Conservation (phyloP, 2,329 filamentous ascomycete species). For the Triangularia verruculosa region DNA sequence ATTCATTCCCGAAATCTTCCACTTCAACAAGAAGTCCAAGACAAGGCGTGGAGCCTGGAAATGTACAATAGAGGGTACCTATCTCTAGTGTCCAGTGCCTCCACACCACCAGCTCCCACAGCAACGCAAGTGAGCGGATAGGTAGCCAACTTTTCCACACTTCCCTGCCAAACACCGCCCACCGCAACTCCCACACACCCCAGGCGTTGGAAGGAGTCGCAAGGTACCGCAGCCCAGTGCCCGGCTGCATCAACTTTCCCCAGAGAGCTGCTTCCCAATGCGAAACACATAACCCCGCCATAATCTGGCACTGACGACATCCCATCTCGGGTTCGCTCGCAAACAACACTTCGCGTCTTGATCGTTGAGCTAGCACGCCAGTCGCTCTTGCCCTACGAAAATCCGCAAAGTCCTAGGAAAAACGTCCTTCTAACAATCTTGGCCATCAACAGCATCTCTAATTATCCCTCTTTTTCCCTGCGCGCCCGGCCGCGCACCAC, state of each 20-base stretch:
- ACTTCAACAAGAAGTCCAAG: not conserved
- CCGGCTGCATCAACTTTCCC: no score
- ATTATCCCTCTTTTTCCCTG: conserved; percentile 13
- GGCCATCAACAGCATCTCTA: conserved; percentile 10
- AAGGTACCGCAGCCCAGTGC: conserved; percentile 18
- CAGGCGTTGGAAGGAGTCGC: conserved; percentile 8
- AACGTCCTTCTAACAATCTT: conserved; percentile 2
- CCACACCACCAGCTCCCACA: not conserved
- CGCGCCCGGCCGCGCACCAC: conserved; percentile 27
- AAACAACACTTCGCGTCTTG: conserved; percentile 7
- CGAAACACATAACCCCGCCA: conserved; percentile 37
- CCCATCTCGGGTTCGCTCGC: not conserved
- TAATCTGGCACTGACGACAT: conserved; percentile 32
- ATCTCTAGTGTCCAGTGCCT: not conserved
- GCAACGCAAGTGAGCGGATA: not conserved
- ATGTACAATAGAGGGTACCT: not conserved
- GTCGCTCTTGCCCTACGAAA: not conserved
- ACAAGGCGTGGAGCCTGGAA: not conserved
- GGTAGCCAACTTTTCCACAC: not conserved
- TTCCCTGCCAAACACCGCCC: not conserved
- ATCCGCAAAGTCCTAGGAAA: not conserved
- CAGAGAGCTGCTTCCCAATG: conserved; percentile 25
- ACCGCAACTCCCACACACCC: not conserved
- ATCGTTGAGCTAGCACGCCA: not conserved
- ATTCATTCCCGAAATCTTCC: not conserved